phyloP scores from a whole-genome alignment of 306 rosid species.

The Carpinus fangiana region DNA sequence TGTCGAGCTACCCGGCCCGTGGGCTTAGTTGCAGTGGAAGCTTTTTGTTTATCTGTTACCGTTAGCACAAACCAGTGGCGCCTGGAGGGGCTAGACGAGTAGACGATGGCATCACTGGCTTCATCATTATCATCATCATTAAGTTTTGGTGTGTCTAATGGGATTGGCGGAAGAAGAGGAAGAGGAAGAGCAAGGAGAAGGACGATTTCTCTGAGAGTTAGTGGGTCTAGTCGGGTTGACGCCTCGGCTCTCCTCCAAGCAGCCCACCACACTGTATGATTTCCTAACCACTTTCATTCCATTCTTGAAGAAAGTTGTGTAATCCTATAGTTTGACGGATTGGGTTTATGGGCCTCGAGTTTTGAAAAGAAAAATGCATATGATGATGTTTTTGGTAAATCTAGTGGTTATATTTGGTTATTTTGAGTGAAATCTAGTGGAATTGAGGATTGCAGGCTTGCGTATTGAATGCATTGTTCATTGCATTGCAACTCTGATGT shows the following conservation, averaged over 20 bases:
- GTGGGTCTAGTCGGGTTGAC: constrained; percentile 63
- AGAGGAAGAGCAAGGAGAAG: neutral
- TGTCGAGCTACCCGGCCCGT: neutral
- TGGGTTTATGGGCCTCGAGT: neutral
- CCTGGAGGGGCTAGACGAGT: neutral
- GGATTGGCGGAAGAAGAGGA: constrained; percentile 12
- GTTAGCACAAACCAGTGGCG: neutral
- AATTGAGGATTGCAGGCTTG: neutral
- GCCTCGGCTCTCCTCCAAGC: constrained; percentile 73
- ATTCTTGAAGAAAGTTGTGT: neutral
- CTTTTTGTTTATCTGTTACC: neutral
- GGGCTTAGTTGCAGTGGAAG: neutral
- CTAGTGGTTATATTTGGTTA: neutral
- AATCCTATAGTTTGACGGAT: neutral
- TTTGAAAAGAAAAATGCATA: neutral
- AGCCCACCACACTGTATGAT: constrained; percentile 70
- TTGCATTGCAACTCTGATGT: neutral
- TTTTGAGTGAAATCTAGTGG: neutral
- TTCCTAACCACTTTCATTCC: neutral
- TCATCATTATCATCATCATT: constrained; percentile 29
- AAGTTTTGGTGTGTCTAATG: constrained; percentile 14
- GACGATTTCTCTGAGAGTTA: constrained; percentile 35
- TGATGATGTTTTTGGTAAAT: neutral
- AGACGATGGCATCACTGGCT: constrained; percentile 40
- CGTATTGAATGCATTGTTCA: neutral